phyloP scores from a whole-genome alignment of 768 basidiomycete species.

The Leccinum arenicola region DNA sequence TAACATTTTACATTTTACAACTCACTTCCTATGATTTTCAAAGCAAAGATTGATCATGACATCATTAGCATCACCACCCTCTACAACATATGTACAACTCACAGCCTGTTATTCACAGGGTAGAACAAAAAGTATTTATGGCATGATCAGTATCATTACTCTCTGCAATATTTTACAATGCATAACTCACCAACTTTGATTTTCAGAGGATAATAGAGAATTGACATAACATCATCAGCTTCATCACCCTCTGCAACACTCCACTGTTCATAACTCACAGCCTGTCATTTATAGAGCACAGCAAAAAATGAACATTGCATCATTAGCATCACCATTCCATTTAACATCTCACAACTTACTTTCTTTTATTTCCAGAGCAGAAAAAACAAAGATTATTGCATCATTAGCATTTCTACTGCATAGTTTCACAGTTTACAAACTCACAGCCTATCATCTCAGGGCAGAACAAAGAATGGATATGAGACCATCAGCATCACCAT shows the following conservation, averaged over 20 bases:
- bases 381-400: neutral
- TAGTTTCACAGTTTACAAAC: neutral
- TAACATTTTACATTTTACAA: neutral
- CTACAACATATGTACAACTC: no score
- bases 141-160: neutral
- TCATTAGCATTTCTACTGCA: neutral
- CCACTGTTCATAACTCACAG: neutral
- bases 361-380: neutral
- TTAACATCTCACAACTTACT: neutral
- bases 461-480: neutral
- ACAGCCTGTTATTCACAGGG: no score
- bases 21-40: neutral
- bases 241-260: neutral
- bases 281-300: neutral
- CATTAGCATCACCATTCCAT: neutral
- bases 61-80: neutral
- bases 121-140: neutral
- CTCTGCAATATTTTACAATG: neutral
- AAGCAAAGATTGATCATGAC: neutral
- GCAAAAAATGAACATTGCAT: neutral
- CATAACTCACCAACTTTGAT: neutral
- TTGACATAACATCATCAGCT: neutral
- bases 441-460: neutral
- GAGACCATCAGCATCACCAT: neutral
- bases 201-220: neutral